Evolutionary conservation across 345 rosid species (phyloP).

Genomic region (Ricinus communis): DNA sequence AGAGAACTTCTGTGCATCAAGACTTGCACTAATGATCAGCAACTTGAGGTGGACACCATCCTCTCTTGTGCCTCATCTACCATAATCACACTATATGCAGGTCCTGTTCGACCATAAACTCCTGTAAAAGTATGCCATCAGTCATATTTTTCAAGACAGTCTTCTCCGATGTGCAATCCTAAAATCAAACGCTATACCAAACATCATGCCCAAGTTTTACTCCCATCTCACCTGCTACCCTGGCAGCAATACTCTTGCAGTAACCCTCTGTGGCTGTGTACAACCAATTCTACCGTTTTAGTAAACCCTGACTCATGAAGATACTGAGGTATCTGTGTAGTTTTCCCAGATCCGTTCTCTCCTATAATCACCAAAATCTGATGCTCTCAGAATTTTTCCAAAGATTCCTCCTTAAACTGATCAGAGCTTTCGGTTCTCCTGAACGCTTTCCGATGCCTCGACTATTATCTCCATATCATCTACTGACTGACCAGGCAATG

Average conservation of each 20-base stretch:
- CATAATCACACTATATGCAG: slow-evolving; percentile 84
- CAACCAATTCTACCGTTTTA: slow-evolving; percentile 86
- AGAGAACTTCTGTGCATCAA: slow-evolving; percentile 93
- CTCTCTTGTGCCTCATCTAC: slow-evolving; percentile 99
- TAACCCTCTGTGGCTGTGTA: slow-evolving; percentile 95
- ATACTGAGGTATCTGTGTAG: slow-evolving; percentile 92
- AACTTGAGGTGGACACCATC: slow-evolving; percentile 81
- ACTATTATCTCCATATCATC: background rate
- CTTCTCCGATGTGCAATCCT: slow-evolving; percentile 91
- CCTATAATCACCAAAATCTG: slow-evolving; percentile 91
- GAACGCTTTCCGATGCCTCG: background rate
- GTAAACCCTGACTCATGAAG: slow-evolving; percentile 93
- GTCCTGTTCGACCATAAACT: slow-evolving; percentile 86
- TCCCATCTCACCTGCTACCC: slow-evolving; percentile 96
- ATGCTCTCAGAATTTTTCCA: slow-evolving; percentile 61
- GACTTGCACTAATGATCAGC: slow-evolving; percentile 90
- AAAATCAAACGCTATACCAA: slow-evolving; percentile 91
- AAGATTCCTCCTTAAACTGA: slow-evolving; percentile 68
- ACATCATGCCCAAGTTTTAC: slow-evolving; percentile 97
- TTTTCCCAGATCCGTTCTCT: slow-evolving; percentile 96
- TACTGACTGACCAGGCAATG: background rate
- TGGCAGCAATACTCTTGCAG: slow-evolving; percentile 96
- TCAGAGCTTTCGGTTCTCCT: slow-evolving; percentile 76
- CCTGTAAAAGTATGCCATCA: slow-evolving; percentile 88
- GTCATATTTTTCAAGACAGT: slow-evolving; percentile 89